Percentiles rank a stretch among this genome's conserved stretches.
These are phyloP conservation scores for Pneumocystis murina DNA, from an alignment of 1,139 yeast species.

Conservation along the genomic window DNA sequence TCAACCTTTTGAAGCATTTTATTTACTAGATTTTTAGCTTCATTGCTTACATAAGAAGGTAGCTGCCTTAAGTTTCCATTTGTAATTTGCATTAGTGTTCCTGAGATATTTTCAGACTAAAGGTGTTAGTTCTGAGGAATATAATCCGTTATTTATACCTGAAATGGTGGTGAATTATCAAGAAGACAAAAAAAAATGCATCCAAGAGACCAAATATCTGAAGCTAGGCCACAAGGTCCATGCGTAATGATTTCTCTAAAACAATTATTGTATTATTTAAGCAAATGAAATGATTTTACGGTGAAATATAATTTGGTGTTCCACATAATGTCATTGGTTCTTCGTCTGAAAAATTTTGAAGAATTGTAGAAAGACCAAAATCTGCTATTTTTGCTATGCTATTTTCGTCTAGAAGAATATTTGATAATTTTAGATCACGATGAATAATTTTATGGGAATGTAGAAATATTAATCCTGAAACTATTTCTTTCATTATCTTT, in stretches of 20 bases:
- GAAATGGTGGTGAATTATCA: not conserved
- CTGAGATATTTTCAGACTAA: conserved; percentile 6
- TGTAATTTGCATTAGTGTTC: conserved; percentile 6
- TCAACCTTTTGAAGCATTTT: conserved; percentile 6
- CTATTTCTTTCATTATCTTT: conserved; percentile 53
- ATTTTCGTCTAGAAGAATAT: conserved; percentile 15
- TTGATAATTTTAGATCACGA: conserved; percentile 78
- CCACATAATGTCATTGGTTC: conserved; percentile 6
- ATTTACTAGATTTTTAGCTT: conserved; percentile 7
- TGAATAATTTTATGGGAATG: conserved; percentile 60
- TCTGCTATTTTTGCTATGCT: conserved; percentile 8
- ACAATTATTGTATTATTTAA: not conserved
- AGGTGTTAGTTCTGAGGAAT: not conserved
- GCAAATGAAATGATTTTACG: not conserved
- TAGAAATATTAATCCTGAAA: conserved; percentile 54
- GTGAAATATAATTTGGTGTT: conserved; percentile 2
- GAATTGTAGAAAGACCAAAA: conserved; percentile 9
- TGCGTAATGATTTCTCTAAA: conserved; percentile 1
- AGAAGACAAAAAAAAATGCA: conserved; percentile 1
- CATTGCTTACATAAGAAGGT: conserved; percentile 6
- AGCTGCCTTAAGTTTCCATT: conserved; percentile 8
- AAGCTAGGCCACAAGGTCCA: not conserved
- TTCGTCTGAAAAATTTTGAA: not conserved
- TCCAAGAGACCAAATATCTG: conserved; percentile 2
- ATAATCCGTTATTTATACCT: not conserved